Evolutionary conservation across 2,329 filamentous ascomycete genomes (phyloP).

Genomic region (Tricladium varicosporioides): DNA sequence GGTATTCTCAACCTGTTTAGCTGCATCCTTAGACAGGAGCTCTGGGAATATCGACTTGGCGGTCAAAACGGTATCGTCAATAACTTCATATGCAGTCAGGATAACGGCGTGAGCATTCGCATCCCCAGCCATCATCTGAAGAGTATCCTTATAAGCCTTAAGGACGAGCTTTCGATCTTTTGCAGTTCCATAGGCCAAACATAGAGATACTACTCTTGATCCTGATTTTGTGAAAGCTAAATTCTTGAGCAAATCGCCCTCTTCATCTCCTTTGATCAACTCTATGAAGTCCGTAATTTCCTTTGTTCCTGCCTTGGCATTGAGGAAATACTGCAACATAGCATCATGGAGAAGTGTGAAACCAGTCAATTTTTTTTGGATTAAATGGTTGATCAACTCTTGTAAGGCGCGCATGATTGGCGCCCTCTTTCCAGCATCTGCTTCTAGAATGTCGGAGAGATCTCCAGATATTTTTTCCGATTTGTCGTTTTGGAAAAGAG

Average conservation of each 20-base stretch:
- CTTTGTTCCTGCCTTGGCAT: slow-evolving; percentile 70
- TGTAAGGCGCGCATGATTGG: slow-evolving; percentile 83
- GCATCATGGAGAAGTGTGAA: slow-evolving; percentile 98
- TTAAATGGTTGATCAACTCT: slow-evolving; percentile 84
- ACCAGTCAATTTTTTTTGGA: slow-evolving; percentile 94
- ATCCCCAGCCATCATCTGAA: slow-evolving; percentile 82
- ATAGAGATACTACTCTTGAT: slow-evolving; percentile 74
- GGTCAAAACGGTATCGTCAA: slow-evolving; percentile 90
- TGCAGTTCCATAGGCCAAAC: slow-evolving; percentile 79
- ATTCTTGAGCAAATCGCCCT: slow-evolving; percentile 88
- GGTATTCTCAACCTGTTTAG: slow-evolving; percentile 62
- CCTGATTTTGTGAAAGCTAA: slow-evolving; percentile 93
- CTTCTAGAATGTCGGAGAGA: slow-evolving; percentile 70
- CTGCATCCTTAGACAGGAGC: slow-evolving; percentile 69
- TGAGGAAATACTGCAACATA: slow-evolving; percentile 94
- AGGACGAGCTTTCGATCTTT: slow-evolving; percentile 92
- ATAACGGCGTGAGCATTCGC: slow-evolving; percentile 76
- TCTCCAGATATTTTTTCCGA: slow-evolving; percentile 54
- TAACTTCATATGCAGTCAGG: slow-evolving; percentile 81
- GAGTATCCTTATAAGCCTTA: slow-evolving; percentile 85
- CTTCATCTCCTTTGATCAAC: slow-evolving; percentile 86
- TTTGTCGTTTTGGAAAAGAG: slow-evolving; percentile 66
- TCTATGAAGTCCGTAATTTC: slow-evolving; percentile 88
- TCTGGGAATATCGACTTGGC: slow-evolving; percentile 86
- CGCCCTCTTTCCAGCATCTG: slow-evolving; percentile 79